Conservation (phyloP, 208 protist species). For the Dictyostelium gargantuum region DNA sequence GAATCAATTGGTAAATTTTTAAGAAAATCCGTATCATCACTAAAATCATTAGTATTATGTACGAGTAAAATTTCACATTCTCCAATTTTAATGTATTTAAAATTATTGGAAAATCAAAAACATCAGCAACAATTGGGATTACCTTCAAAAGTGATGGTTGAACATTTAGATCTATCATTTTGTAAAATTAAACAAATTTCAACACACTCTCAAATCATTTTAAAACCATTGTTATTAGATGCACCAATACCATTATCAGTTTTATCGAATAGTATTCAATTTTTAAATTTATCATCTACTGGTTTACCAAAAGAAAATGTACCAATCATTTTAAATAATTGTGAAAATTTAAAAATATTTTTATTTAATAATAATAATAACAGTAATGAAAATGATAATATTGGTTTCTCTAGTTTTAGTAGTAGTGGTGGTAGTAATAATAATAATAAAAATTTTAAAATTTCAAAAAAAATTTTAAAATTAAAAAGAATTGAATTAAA, state of each 20-base stretch:
- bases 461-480: background rate
- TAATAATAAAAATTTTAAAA: background rate
- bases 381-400: background rate
- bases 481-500: background rate
- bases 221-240: background rate
- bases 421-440: background rate
- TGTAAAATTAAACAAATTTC: slow-evolving; percentile 30
- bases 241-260: background rate
- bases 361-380: background rate
- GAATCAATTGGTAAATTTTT: background rate
- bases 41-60: background rate
- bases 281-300: background rate
- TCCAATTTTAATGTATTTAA: background rate
- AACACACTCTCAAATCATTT: background rate
- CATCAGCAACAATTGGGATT: background rate
- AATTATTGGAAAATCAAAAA: background rate
- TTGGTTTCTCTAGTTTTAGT: background rate
- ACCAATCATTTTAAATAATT: background rate
- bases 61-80: background rate
- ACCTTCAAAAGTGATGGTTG: background rate
- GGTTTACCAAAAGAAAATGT: background rate
- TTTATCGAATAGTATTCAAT: background rate
- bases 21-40: background rate
- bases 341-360: background rate
- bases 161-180: slow-evolving; percentile 10